A percentile compares a stretch with the other conserved stretches of the same genome.
Evolutionary conservation across 306 rosid species (phyloP).

Genomic region (Prunus salicina): DNA sequence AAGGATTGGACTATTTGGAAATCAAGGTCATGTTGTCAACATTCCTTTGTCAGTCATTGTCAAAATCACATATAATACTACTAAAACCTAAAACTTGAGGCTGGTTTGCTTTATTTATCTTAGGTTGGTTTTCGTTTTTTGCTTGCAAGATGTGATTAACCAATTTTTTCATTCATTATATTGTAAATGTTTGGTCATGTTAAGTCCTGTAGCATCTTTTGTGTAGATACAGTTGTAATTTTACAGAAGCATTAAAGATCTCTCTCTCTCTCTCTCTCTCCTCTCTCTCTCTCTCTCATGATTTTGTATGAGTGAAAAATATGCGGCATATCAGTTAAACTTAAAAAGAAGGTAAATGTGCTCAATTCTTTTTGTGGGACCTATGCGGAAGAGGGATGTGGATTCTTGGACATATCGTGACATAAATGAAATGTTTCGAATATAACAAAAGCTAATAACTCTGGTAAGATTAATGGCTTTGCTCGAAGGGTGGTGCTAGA

Average conservation of each 20-base stretch:
- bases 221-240: constrained; percentile 27
- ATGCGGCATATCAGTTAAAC: not conserved
- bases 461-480: not conserved
- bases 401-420: not conserved
- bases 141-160: constrained; percentile 28
- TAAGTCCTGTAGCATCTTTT: constrained; percentile 34
- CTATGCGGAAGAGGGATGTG: not conserved
- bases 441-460: not conserved
- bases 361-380: not conserved
- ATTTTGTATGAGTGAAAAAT: not conserved
- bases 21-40: constrained; percentile 73
- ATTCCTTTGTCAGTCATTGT: constrained; percentile 69
- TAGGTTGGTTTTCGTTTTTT: constrained; percentile 4
- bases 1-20: constrained; percentile 82
- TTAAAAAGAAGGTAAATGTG: not conserved
- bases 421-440: not conserved
- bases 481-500: too few species aligned
- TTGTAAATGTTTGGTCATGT: constrained; percentile 36
- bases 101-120: not conserved
- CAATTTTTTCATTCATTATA: constrained; percentile 62
- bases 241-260: not conserved
- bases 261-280: not conserved
- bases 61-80: constrained; percentile 44
- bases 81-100: constrained; percentile 30
- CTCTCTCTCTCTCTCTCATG: not conserved